Conservation (phyloP, 495 filamentous ascomycete species). For the Tetracladium setigerum region DNA sequence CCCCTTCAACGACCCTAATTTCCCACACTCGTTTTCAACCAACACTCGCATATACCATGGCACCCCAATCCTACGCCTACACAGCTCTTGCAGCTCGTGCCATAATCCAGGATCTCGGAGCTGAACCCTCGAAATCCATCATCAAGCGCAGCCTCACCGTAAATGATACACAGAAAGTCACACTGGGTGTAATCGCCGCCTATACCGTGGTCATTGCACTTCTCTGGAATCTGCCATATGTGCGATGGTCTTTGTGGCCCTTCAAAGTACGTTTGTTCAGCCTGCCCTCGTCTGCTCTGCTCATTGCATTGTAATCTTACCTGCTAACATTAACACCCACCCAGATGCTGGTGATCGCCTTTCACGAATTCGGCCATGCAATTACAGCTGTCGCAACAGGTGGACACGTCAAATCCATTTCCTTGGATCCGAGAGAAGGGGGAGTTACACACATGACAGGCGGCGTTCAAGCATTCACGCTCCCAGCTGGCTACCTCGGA, state of each 20-base stretch:
- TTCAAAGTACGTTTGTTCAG: slow-evolving; percentile 53
- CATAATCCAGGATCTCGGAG: not conserved
- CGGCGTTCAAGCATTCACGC: slow-evolving; percentile 62
- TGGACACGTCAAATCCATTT: slow-evolving; percentile 65
- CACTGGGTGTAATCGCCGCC: slow-evolving; percentile 57
- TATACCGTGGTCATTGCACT: slow-evolving; percentile 70
- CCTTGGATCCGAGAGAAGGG: slow-evolving; percentile 58
- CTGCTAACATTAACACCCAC: too few relatives aligned
- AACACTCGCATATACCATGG: not conserved
- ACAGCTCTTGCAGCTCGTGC: not conserved
- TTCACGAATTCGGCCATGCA: slow-evolving; percentile 78
- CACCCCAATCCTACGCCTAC: not conserved
- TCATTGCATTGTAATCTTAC: not conserved
- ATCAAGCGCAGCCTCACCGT: slow-evolving; percentile 59
- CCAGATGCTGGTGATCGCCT: slow-evolving; percentile 80
- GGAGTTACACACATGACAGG: slow-evolving; percentile 75
- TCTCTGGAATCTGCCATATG: slow-evolving; percentile 72
- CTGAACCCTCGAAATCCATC: not conserved
- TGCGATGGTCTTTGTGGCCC: slow-evolving; percentile 68
- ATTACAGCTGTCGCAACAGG: slow-evolving; percentile 66
- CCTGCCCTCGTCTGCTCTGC: too few relatives aligned
- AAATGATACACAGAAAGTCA: slow-evolving; percentile 64
- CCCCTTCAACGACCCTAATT: too few relatives aligned
- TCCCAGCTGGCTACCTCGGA: slow-evolving; percentile 72
- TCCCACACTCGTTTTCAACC: slow-evolving; percentile 1